Percentiles rank a stretch among this genome's conserved stretches.
Evolutionary conservation across 257 asterid species (phyloP).

Genomic region (Nicotiana attenuata): DNA sequence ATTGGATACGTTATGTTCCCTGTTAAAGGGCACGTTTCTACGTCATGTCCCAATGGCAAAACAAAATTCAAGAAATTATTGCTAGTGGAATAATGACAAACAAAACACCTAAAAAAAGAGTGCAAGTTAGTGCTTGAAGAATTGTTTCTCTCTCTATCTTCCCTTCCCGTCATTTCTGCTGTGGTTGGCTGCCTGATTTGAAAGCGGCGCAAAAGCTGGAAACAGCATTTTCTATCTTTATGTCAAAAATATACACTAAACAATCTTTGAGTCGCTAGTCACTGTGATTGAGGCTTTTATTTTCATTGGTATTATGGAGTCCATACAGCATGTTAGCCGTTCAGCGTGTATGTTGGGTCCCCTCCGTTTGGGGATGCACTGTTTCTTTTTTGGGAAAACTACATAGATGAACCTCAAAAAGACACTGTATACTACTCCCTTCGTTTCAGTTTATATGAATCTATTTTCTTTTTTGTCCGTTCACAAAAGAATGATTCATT

Average conservation of each 20-base stretch:
- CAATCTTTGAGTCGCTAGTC: background rate
- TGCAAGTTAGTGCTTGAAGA: background rate
- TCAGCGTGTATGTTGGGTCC: background rate
- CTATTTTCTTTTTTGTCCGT: too few species aligned
- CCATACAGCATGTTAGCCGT: background rate
- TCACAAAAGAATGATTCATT: too few species aligned
- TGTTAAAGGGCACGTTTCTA: background rate
- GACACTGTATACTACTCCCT: too few species aligned
- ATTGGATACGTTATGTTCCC: background rate
- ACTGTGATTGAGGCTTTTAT: background rate
- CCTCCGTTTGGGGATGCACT: too few species aligned
- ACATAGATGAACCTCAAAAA: too few species aligned
- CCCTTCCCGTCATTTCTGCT: background rate
- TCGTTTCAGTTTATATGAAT: too few species aligned
- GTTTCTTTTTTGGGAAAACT: too few species aligned
- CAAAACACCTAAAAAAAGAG: background rate
- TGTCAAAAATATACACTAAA: background rate
- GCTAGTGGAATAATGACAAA: background rate
- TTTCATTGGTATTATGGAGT: background rate
- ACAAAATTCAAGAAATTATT: too few species aligned
- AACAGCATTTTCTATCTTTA: background rate
- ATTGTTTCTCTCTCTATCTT: background rate
- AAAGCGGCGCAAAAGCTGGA: background rate
- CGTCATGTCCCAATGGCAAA: background rate
- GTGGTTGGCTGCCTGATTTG: background rate